Conservation (phyloP, 441 rosid species). For the Mallotus japonicus region DNA sequence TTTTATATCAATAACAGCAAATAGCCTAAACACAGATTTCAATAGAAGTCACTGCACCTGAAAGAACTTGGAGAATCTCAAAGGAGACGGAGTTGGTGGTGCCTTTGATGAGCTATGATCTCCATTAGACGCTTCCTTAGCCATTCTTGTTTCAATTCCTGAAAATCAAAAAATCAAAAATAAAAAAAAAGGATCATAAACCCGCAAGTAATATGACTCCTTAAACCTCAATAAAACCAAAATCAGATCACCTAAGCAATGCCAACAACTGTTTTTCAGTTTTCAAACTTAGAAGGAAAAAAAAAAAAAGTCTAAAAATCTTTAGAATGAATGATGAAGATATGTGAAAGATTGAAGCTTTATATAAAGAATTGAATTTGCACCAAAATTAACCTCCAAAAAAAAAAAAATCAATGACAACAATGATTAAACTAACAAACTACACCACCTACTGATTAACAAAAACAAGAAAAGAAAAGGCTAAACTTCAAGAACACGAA, state of each 20-base stretch:
- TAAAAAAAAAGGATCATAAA: conserved; percentile 1
- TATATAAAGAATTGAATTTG: conserved; percentile 26
- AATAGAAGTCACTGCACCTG: conserved; percentile 44
- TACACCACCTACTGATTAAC: conserved; percentile 26
- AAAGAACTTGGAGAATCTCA: conserved; percentile 83
- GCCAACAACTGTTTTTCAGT: neutral
- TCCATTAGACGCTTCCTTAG: conserved; percentile 47
- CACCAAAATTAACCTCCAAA: neutral
- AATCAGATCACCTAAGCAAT: neutral
- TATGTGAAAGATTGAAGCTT: conserved; percentile 22
- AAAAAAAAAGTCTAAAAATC: conserved; percentile 5
- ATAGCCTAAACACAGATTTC: neutral
- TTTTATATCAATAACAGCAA: neutral
- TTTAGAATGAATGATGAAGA: neutral
- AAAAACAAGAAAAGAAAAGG: too few species aligned
- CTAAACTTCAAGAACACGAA: conserved; percentile 36
- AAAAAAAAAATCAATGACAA: neutral
- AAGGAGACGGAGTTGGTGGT: conserved; percentile 91
- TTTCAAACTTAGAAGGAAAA: neutral
- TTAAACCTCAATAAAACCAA: neutral
- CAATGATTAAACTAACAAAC: conserved; percentile 22
- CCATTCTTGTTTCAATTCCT: conserved; percentile 53
- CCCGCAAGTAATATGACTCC: neutral
- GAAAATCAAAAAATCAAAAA: conserved; percentile 5
- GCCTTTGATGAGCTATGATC: conserved; percentile 56